Base-by-base conservation (phyloP, 2,329 filamentous ascomycete species). In the Aspergillus neotritici region DNA sequence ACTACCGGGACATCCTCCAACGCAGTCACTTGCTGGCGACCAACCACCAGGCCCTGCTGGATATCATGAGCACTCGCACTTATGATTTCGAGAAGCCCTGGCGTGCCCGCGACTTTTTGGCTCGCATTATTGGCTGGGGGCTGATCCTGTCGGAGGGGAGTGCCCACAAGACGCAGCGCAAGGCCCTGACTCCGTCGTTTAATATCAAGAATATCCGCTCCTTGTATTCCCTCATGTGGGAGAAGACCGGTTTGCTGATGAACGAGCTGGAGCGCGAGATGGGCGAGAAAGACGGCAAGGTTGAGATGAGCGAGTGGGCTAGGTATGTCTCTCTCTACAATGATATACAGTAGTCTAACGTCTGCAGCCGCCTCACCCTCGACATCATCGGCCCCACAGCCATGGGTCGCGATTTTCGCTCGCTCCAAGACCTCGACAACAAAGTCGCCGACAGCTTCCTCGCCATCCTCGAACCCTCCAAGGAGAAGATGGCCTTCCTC, bases 341-440 rank as follows among this genome's bases (percentile, higher is more conserved):
- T 13, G n/a, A n/a, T n/a, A n/a, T n/a, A n/a, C n/a, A n/a, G n/a
- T n/a, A n/a, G n/a, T n/a, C n/a, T n/a, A n/a, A n/a, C n/a, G n/a
- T n/a, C n/a, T n/a, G n/a, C 14, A 64, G 61, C 30, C 73, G 77
- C 3, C 71, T 76, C 2, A 78, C 77, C 0, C 69, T 80, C 7
- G 77, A 80, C 48, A 77, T 80, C 34, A 80, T 81, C 38, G 77
- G 77, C 1, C 61, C 75, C 1, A 75, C 75, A 1, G 77, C 76
- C 11, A 74, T 79, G 68, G 76, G 75, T 6, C 68, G 74, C 17
- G 77, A 80, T 48, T 81, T 81, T 51, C 64, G 73, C 36, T 68
- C 75, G 0, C 59, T 80, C 1, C 58, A 70, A 4, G 66, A 78
- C 40, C 70, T 72, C 0, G 59, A 70, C 34, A 78, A 76, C 54